Percentiles rank a stretch among this genome's conserved stretches.
Evolutionary conservation across 176 grass and related monocot species (phyloP).

Genomic region (Hordeum marinum): DNA sequence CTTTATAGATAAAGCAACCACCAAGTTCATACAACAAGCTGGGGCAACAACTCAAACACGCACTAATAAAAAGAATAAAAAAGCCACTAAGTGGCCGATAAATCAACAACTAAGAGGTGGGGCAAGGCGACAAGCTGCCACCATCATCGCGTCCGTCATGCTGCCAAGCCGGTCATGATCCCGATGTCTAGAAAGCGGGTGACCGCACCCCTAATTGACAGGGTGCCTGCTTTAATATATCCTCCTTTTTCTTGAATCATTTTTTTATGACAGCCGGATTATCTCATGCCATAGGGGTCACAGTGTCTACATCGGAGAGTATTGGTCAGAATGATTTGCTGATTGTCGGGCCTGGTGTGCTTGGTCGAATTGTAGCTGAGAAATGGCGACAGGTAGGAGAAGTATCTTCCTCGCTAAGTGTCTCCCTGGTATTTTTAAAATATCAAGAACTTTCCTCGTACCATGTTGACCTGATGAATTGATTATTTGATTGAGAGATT

Average conservation of each 20-base stretch:
- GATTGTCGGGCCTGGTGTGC: constrained; percentile 68
- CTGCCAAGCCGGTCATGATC: too few species aligned
- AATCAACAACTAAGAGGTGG: too few species aligned
- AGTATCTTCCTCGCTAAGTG: not conserved
- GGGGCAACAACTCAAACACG: too few species aligned
- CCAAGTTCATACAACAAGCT: too few species aligned
- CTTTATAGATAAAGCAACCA: too few species aligned
- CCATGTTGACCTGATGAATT: not conserved
- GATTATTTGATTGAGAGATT: not conserved
- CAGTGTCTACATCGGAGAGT: constrained; percentile 12
- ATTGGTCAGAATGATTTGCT: constrained; percentile 54
- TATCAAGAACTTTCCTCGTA: not conserved
- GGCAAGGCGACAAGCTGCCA: too few species aligned
- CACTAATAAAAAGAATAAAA: too few species aligned
- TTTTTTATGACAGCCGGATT: constrained; percentile 1
- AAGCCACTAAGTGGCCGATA: too few species aligned
- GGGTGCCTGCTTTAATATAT: not conserved
- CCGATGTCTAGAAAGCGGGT: too few species aligned
- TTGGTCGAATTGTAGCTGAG: constrained; percentile 61
- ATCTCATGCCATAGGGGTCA: constrained; percentile 1
- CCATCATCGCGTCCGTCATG: too few species aligned
- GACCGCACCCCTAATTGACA: not conserved
- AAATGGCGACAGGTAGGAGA: constrained; percentile 54
- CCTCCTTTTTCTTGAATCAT: not conserved
- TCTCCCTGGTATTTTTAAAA: not conserved